Evolutionary conservation across 148 eudicot genomes (phyloP).

Genomic region (Fagopyrum esculentum): DNA sequence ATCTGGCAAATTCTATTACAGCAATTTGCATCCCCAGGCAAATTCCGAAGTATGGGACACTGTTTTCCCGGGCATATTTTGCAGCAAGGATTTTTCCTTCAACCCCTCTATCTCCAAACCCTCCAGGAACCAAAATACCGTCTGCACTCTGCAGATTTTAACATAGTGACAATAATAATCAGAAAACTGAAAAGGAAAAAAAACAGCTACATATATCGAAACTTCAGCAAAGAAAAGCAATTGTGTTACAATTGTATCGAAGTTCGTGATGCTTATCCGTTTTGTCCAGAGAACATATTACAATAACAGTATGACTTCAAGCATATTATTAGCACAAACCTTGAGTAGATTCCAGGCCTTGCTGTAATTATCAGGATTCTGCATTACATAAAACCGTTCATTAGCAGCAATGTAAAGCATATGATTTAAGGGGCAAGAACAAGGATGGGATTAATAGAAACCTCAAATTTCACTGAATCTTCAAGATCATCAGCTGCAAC

Average conservation of each 20-base stretch:
- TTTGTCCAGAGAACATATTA: not conserved
- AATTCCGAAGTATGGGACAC: constrained; percentile 77
- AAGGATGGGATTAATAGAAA: constrained; percentile 20
- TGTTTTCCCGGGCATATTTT: constrained; percentile 84
- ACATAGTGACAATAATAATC: not conserved
- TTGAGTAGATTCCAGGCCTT: constrained; percentile 71
- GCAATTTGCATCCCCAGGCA: constrained; percentile 97
- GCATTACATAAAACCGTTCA: constrained; percentile 1
- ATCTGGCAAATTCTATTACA: constrained; percentile 76
- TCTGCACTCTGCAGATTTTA: constrained; percentile 54
- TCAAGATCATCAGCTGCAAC: constrained; percentile 94
- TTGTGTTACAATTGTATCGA: not conserved
- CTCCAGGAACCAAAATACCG: constrained; percentile 89
- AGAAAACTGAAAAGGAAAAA: not conserved
- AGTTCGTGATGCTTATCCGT: not conserved
- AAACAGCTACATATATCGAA: not conserved
- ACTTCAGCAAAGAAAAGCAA: not conserved
- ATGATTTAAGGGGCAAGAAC: not conserved
- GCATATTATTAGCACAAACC: constrained; percentile 26
- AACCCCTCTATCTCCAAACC: constrained; percentile 97
- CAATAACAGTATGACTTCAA: not conserved
- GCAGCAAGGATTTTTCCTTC: constrained; percentile 95
- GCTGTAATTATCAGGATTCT: constrained; percentile 71
- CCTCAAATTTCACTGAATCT: constrained; percentile 71
- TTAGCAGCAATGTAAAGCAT: constrained; percentile 6